Evolutionary conservation across 768 basidiomycete genomes (phyloP).

Genomic region (Suillus fuscotomentosus): DNA sequence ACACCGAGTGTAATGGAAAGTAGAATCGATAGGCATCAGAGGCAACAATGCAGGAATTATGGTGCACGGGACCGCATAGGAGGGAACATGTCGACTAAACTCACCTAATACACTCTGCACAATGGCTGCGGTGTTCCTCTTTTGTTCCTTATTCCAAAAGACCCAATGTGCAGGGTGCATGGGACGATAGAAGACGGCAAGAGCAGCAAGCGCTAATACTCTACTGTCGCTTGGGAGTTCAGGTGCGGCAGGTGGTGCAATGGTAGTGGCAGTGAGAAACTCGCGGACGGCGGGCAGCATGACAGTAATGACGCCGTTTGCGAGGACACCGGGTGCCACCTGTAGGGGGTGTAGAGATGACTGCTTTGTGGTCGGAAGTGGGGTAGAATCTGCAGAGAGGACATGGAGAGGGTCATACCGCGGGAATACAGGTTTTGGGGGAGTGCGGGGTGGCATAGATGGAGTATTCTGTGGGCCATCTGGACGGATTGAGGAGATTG

Average conservation of each 20-base stretch:
- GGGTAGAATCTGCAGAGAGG: constrained; percentile 21
- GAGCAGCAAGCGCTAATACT: constrained; percentile 57
- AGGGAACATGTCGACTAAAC: constrained; percentile 22
- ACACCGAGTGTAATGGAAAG: background rate
- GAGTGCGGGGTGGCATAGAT: constrained; percentile 19
- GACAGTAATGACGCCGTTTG: constrained; percentile 42
- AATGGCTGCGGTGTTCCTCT: constrained; percentile 45
- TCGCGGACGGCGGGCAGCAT: constrained; percentile 47
- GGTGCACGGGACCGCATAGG: too few species aligned
- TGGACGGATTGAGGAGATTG: constrained; percentile 38
- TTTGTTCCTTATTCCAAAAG: constrained; percentile 59
- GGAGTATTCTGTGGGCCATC: constrained; percentile 21
- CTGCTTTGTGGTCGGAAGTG: constrained; percentile 17
- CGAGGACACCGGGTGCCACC: constrained; percentile 36
- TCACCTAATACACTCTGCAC: constrained; percentile 55
- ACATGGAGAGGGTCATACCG: constrained; percentile 33
- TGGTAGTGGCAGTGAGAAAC: constrained; percentile 43
- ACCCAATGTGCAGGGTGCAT: constrained; percentile 58
- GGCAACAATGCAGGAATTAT: background rate
- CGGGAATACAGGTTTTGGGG: constrained; percentile 26
- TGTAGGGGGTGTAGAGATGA: constrained; percentile 19
- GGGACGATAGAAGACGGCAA: constrained; percentile 55
- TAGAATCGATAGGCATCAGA: background rate
- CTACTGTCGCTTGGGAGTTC: constrained; percentile 37
- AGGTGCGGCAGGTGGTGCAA: constrained; percentile 39